These are phyloP conservation scores for Trichosporon asahii DNA, from an alignment of 1,284 basidiomycete genomes.

Conservation along the genomic window DNA sequence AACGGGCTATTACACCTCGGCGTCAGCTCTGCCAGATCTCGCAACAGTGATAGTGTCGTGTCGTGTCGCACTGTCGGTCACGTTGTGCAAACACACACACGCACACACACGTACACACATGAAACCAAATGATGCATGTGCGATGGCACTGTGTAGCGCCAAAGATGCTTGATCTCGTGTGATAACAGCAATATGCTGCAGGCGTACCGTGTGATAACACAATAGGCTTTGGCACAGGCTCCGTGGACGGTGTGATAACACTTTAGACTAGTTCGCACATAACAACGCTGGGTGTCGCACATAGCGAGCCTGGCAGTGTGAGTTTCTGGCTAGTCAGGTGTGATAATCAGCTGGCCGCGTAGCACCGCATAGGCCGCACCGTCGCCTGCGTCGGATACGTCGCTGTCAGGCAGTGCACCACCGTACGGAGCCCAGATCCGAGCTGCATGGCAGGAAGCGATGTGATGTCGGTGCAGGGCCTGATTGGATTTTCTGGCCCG, in stretches of 20 bases:
- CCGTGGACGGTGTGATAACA: not conserved
- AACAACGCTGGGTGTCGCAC: not conserved
- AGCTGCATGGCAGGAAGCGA: not conserved
- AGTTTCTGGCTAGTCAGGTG: not conserved
- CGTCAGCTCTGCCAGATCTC: not conserved
- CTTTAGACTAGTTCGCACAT: not conserved
- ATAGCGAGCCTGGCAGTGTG: too few relatives aligned
- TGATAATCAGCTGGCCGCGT: not conserved
- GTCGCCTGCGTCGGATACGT: not conserved
- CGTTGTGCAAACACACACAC: too few relatives aligned
- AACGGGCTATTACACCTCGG: not conserved
- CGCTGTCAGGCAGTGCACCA: not conserved
- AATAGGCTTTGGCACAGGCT: not conserved
- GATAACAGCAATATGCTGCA: not conserved
- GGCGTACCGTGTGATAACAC: not conserved
- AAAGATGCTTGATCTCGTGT: not conserved
- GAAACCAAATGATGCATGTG: conserved; percentile 1
- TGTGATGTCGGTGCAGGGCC: not conserved
- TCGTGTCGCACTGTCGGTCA: too few relatives aligned
- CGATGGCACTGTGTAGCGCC: not conserved
- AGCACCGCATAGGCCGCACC: not conserved
- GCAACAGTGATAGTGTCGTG: too few relatives aligned
- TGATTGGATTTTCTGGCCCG: not conserved
- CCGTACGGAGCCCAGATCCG: not conserved
- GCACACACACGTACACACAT: too few relatives aligned